Conservation (phyloP, 495 filamentous ascomycete genomes). For the Trichoderma orchidacearum region DNA sequence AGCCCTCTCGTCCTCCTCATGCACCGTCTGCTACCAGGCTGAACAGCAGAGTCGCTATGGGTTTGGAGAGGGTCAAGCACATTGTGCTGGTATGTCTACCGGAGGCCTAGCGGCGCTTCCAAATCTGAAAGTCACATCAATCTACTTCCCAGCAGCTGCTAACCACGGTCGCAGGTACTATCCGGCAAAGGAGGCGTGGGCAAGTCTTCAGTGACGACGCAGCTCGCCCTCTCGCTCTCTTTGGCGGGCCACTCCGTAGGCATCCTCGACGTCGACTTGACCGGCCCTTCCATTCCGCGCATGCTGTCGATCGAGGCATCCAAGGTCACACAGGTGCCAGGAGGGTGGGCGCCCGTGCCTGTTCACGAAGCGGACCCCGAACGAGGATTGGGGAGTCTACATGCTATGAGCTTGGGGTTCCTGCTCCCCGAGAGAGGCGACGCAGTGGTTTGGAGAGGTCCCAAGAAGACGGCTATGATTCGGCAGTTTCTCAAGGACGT, state of each 20-base stretch:
- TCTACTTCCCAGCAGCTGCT: background rate
- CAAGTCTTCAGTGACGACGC: constrained; percentile 92
- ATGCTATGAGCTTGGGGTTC: constrained; percentile 90
- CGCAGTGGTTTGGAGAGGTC: constrained; percentile 92
- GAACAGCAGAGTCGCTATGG: constrained; percentile 25
- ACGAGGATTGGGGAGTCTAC: constrained; percentile 48
- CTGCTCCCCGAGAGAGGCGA: constrained; percentile 70
- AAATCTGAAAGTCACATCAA: constrained; percentile 6
- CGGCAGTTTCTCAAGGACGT: constrained; percentile 89
- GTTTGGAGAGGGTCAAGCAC: constrained; percentile 43
- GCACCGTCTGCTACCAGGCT: background rate
- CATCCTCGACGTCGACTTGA: constrained; percentile 92
- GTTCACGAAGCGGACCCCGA: constrained; percentile 47
- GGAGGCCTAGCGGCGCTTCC: background rate
- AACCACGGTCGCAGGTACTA: constrained; percentile 48
- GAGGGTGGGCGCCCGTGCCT: constrained; percentile 78
- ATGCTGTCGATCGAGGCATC: constrained; percentile 79
- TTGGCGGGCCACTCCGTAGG: constrained; percentile 77
- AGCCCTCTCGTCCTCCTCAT: background rate
- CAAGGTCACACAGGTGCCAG: constrained; percentile 79
- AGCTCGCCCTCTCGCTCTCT: constrained; percentile 82
- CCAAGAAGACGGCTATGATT: constrained; percentile 99
- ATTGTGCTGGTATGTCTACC: constrained; percentile 38
- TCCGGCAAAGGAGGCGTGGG: constrained; percentile 97
- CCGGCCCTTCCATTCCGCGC: constrained; percentile 89